These are phyloP conservation scores for Raddia distichophylla DNA, from an alignment of 176 grass and related monocot genomes.

Conservation along the genomic window DNA sequence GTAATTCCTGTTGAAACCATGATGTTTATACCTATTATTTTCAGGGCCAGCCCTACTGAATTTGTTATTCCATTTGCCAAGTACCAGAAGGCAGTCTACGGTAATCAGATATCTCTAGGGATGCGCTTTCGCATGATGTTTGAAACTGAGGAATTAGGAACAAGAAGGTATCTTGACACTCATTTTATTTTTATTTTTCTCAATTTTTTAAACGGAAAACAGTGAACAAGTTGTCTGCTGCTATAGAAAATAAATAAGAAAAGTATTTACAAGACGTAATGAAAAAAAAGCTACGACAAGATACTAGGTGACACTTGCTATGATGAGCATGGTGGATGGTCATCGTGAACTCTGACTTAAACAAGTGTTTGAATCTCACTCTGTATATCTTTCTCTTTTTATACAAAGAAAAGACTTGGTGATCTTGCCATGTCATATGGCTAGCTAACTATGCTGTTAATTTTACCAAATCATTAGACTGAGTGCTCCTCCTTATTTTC, in stretches of 20 bases:
- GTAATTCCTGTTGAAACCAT: conserved; percentile 26
- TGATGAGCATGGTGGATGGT: too few relatives aligned
- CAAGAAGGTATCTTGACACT: conserved; percentile 55
- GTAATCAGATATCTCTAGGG: conserved; percentile 74
- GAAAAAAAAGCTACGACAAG: too few relatives aligned
- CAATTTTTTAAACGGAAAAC: neutral
- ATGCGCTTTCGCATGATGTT: conserved; percentile 96
- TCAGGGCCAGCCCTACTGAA: conserved; percentile 85
- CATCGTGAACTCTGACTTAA: too few relatives aligned
- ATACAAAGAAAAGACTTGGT: neutral
- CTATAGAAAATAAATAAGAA: too few relatives aligned
- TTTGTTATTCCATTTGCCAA: conserved; percentile 85
- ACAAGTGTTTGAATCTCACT: too few relatives aligned
- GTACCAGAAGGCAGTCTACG: conserved; percentile 80
- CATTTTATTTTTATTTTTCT: conserved; percentile 6
- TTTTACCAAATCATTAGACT: neutral
- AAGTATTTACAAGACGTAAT: too few relatives aligned
- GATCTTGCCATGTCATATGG: conserved; percentile 5
- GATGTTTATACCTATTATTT: conserved; percentile 36
- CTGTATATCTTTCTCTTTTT: neutral
- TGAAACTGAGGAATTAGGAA: conserved; percentile 88
- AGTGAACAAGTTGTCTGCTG: too few relatives aligned
- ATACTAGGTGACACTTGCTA: too few relatives aligned
- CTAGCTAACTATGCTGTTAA: neutral
- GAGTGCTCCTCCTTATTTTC: neutral